Base-by-base conservation (phyloP, 306 rosid genomes). In the Acacia crassicarpa region DNA sequence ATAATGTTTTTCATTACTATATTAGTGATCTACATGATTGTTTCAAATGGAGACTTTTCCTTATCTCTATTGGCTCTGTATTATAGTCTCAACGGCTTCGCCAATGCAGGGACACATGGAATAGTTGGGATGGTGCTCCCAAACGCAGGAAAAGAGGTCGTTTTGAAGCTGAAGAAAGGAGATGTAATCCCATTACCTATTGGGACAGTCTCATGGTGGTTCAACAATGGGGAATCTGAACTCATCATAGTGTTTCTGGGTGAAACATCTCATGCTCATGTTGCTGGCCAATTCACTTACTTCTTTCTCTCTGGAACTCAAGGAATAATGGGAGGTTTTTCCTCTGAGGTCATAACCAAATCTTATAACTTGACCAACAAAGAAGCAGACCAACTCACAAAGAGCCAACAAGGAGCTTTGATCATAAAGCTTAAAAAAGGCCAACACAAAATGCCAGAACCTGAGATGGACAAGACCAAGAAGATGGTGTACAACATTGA, bases 141-240 rank as follows among this genome's bases (percentile, higher is more conserved):
- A 0, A 70, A 82, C 63, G 23, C 77, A 46, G 25, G n/a, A 30
- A 63, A 82, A 30, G 89, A 87, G 73, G 81, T 75, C 20, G 88
- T 85, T 7, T 41, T 89, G 75, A 85, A 66, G 58, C 79, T 89
- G 0, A 84, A 68, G 76, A 78, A 84, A 76, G 93, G 89, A 49
- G 89, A 87, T 69, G 45, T 87, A 6, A 70, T 87, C 4, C 87
- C 93, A 3, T 58, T 87, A 7, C 81, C 88, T 9, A 16, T 27
- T 1, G 93, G 88, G 22, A 25, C 76, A 44, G 25, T 81, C 68
- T 87, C 93, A 25, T 90, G 91, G 93, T 90, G 93, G 93, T 87
- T 79, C 86, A 87, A 87, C 67, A 53, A 82, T 8, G 91, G 84
- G 22, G 85, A 82, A 19, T 84, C 88, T 6, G 80, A 83, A 25